Evolutionary conservation across 495 filamentous ascomycete genomes (phyloP), one percentile per base, ranked within the genome.

Genomic region (Cryomyces minteri): DNA sequence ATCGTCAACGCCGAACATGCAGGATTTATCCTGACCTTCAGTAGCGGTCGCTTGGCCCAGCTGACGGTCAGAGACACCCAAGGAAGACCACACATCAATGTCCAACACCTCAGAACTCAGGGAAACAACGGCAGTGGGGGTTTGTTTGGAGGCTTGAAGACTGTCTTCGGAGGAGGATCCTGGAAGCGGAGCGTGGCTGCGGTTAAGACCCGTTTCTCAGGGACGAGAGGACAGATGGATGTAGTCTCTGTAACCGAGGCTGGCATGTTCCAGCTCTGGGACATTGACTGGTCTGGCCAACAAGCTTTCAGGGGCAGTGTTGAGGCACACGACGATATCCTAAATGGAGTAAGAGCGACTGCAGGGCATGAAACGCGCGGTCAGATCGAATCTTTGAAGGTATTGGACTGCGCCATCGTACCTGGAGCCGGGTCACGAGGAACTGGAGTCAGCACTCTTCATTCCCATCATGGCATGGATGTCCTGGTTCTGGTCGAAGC

Each of bases 1-100:
- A 68, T 99, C 28, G 69, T 85, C 29, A 81, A 84, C 52, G 80
- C 79, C 40, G 87, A 93, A 51, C 81, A 81, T 31, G 84, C 85
- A 3, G 90, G 88, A 4, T 87, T 94, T 46, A 63, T 95, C 28
- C 66, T 90, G 31, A 74, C 73, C 31, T 79, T 94, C 49, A 94
- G 81, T 55, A 82, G 71, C 47, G 90, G 92, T 4, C 72, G 88
- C 52, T 65, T 90, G 25, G 86, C 82, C 1, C 90, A 94, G 58
- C 64, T 99, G 54, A 83, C 74, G 14, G 62, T 96, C 4, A 70
- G 84, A 58, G 86, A 96, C 61, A 58, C 72, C 7, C 88, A 94
- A 60, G 90, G 90, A 31, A 78, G 84, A 52, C 81, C 88, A 1
- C 70, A 71, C 14, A 79, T 99, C 30, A 70, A 72, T 4, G 74